Conservation (phyloP, 2,329 filamentous ascomycete genomes). For the Penicillium sp. region DNA sequence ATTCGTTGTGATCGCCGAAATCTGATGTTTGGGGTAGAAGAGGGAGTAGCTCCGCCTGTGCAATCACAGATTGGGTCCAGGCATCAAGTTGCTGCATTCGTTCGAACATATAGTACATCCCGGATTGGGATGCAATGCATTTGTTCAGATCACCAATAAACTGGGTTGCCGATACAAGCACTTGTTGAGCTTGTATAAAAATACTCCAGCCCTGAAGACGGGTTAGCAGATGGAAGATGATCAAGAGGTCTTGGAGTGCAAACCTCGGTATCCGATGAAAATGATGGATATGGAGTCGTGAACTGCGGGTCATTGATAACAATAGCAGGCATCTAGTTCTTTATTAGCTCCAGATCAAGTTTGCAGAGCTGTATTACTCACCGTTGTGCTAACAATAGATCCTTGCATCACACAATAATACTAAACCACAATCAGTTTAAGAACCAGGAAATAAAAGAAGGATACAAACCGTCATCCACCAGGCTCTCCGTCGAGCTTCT, state of each 20-base stretch:
- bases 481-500: slow-evolving; percentile 46
- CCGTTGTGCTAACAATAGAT: slow-evolving; percentile 47
- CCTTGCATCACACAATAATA: slow-evolving; percentile 48
- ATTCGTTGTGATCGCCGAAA: slow-evolving; percentile 35
- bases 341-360: slow-evolving; percentile 11
- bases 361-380: slow-evolving; percentile 23
- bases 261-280: slow-evolving; percentile 44
- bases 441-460: background rate
- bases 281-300: slow-evolving; percentile 43
- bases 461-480: slow-evolving; percentile 49
- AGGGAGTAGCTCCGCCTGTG: slow-evolving; percentile 35
- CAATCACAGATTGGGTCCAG: slow-evolving; percentile 40
- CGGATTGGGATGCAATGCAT: slow-evolving; percentile 35
- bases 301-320: slow-evolving; percentile 47
- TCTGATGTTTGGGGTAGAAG: slow-evolving; percentile 25
- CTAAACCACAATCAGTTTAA: slow-evolving; percentile 23
- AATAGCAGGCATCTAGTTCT: slow-evolving; percentile 41
- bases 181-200: slow-evolving; percentile 45
- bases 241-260: slow-evolving; percentile 5
- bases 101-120: slow-evolving; percentile 42
- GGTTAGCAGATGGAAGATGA: slow-evolving; percentile 15
- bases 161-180: slow-evolving; percentile 44
- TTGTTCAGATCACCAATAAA: slow-evolving; percentile 45
- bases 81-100: slow-evolving; percentile 45
- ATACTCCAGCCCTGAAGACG: slow-evolving; percentile 43